A percentile compares a stretch with the other conserved stretches of the same genome.
Conservation (phyloP, 1,284 basidiomycete genomes). For the Trametes pubescens region DNA sequence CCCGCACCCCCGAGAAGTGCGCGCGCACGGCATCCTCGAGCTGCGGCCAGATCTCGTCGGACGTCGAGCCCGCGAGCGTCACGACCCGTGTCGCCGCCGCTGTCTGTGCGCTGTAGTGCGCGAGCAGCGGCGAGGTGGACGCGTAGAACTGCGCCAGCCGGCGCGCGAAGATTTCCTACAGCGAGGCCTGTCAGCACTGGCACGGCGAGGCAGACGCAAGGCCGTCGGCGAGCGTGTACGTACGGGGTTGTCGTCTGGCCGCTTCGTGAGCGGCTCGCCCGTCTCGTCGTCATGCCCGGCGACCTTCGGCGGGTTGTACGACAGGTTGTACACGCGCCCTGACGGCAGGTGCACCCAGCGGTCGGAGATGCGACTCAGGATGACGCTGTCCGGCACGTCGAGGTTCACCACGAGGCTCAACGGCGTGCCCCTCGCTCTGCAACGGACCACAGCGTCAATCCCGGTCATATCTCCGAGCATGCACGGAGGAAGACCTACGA, state of each 20-base stretch:
- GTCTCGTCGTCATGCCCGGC: conserved; percentile 92
- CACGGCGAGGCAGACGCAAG: conserved; percentile 3
- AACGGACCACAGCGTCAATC: not conserved
- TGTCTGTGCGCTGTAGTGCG: conserved; percentile 67
- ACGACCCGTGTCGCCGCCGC: conserved; percentile 58
- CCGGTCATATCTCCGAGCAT: not conserved
- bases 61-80: conserved; percentile 83
- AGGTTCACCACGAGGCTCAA: conserved; percentile 92
- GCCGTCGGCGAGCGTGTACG: conserved; percentile 40
- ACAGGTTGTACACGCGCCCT: conserved; percentile 93
- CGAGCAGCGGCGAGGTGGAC: conserved; percentile 88
- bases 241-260: conserved; percentile 94
- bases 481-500: conserved; percentile 50
- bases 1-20: conserved; percentile 65
- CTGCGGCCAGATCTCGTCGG: conserved; percentile 93
- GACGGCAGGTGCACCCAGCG: conserved; percentile 95
- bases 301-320: conserved; percentile 90
- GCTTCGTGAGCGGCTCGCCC: conserved; percentile 88
- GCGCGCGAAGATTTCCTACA: conserved; percentile 83
- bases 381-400: conserved; percentile 91
- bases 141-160: conserved; percentile 86
- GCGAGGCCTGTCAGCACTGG: conserved; percentile 11
- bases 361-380: conserved; percentile 90
- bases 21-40: conserved; percentile 68
- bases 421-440: conserved; percentile 64